Percentiles rank a stretch among this genome's conserved stretches.
phyloP scores from a whole-genome alignment of 2,329 filamentous ascomycete species.

The Aspergillus sp. region DNA sequence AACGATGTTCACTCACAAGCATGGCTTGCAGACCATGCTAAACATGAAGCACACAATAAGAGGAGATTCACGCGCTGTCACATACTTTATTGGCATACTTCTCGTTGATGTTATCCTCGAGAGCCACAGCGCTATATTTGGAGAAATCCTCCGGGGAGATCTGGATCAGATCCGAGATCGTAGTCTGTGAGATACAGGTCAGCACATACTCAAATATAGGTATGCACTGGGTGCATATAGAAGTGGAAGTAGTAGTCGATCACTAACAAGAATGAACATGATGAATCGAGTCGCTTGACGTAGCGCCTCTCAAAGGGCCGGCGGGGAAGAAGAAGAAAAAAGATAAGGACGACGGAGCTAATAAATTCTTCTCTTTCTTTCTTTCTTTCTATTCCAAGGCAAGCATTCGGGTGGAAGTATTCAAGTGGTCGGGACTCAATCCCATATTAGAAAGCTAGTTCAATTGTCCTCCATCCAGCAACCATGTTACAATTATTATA shows the following conservation, averaged over 20 bases:
- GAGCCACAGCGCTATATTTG: constrained; percentile 75
- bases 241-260: constrained; percentile 10
- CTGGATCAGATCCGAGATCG: constrained; percentile 90
- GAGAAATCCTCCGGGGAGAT: constrained; percentile 86
- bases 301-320: not conserved
- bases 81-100: constrained; percentile 91
- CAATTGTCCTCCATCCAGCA: not conserved
- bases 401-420: constrained; percentile 10
- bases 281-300: constrained; percentile 11
- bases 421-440: constrained; percentile 7
- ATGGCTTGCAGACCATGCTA: not conserved
- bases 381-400: constrained; percentile 14
- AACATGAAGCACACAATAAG: not conserved
- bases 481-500: not conserved
- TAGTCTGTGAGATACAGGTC: constrained; percentile 62
- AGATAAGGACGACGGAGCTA: too few relatives aligned
- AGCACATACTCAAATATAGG: constrained; percentile 2
- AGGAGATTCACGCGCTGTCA: not conserved
- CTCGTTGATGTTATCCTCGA: constrained; percentile 94
- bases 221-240: not conserved
- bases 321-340: constrained; percentile 2
- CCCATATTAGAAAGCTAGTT: constrained; percentile 20
- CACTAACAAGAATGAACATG: constrained; percentile 56
- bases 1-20: not conserved
- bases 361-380: not conserved